Conservation (phyloP, 2,329 filamentous ascomycete genomes). For the Paecilomyces niveus region DNA sequence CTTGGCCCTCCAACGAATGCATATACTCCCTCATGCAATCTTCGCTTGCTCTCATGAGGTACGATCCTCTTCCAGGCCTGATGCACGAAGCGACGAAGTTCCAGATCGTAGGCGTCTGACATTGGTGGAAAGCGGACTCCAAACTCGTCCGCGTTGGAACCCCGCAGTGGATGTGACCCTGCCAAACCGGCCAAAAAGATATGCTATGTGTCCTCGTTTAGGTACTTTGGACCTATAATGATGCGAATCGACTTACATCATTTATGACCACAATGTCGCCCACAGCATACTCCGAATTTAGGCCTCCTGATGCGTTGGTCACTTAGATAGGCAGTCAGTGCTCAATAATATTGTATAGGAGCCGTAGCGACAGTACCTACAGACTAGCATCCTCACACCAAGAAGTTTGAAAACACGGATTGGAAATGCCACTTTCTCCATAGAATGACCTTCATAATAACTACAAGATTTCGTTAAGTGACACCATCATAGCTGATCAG, state of each 20-base stretch:
- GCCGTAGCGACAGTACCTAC: slow-evolving; percentile 25
- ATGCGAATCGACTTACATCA: slow-evolving; percentile 42
- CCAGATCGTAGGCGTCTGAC: slow-evolving; percentile 60
- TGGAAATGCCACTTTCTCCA: slow-evolving; percentile 57
- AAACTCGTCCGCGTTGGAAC: slow-evolving; percentile 56
- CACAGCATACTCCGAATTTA: slow-evolving; percentile 57
- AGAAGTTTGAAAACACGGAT: slow-evolving; percentile 57
- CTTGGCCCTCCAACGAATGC: slow-evolving; percentile 58
- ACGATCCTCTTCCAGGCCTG: slow-evolving; percentile 48
- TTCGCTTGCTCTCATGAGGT: slow-evolving; percentile 40
- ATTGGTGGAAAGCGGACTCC: slow-evolving; percentile 57
- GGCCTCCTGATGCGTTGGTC: slow-evolving; percentile 60
- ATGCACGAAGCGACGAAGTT: slow-evolving; percentile 51
- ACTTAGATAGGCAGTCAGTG: slow-evolving; percentile 32
- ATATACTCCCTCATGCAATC: slow-evolving; percentile 59
- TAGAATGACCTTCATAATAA: slow-evolving; percentile 62
- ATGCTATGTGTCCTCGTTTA: slow-evolving; percentile 38
- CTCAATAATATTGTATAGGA: background rate
- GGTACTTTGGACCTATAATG: slow-evolving; percentile 1
- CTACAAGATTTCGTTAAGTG: slow-evolving; percentile 26
- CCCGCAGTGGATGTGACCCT: slow-evolving; percentile 55
- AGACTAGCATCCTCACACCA: slow-evolving; percentile 53
- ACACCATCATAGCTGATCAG: background rate
- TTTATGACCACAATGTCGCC: slow-evolving; percentile 61
- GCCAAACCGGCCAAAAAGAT: slow-evolving; percentile 57